These are phyloP conservation scores for Cladosporium velox DNA, from an alignment of 2,329 filamentous ascomycete species.

Conservation along the genomic window DNA sequence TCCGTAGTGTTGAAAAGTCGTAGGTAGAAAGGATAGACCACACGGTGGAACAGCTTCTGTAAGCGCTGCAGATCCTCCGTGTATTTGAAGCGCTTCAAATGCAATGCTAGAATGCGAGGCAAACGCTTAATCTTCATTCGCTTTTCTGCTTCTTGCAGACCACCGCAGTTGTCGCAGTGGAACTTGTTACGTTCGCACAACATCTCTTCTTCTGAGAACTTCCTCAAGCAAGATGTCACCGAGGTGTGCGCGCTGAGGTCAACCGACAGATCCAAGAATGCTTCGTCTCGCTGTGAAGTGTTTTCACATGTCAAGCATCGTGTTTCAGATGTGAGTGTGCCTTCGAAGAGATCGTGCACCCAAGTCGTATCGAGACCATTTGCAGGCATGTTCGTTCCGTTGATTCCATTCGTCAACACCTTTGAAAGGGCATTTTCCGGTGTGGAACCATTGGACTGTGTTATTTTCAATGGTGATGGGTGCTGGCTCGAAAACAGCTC, in stretches of 20 bases:
- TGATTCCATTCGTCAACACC: conserved; percentile 26
- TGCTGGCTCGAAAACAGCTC: conserved; percentile 78
- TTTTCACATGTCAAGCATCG: conserved; percentile 96
- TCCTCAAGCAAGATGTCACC: conserved; percentile 89
- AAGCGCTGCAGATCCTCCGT: conserved; percentile 91
- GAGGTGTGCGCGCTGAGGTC: conserved; percentile 94
- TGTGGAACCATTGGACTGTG: conserved; percentile 32
- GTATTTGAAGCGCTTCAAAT: conserved; percentile 97
- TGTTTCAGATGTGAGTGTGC: conserved; percentile 90
- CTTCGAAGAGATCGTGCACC: conserved; percentile 98
- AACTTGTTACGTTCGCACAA: conserved; percentile 98
- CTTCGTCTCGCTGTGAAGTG: conserved; percentile 90
- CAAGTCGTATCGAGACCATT: conserved; percentile 58
- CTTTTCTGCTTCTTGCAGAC: conserved; percentile 96
- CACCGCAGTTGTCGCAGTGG: conserved; percentile 95
- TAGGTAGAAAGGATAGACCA: conserved; percentile 95
- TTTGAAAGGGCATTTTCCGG: conserved; percentile 29
- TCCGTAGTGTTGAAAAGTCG: conserved; percentile 97
- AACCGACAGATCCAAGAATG: conserved; percentile 93
- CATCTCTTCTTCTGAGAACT: conserved; percentile 98
- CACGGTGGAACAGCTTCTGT: conserved; percentile 94
- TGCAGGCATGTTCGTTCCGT: conserved; percentile 22
- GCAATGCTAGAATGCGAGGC: conserved; percentile 86
- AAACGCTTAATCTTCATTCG: conserved; percentile 98
- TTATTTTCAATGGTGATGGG: conserved; percentile 37